Conservation (phyloP, 2,329 filamentous ascomycete genomes). For the Gaeumannomyces tritici region DNA sequence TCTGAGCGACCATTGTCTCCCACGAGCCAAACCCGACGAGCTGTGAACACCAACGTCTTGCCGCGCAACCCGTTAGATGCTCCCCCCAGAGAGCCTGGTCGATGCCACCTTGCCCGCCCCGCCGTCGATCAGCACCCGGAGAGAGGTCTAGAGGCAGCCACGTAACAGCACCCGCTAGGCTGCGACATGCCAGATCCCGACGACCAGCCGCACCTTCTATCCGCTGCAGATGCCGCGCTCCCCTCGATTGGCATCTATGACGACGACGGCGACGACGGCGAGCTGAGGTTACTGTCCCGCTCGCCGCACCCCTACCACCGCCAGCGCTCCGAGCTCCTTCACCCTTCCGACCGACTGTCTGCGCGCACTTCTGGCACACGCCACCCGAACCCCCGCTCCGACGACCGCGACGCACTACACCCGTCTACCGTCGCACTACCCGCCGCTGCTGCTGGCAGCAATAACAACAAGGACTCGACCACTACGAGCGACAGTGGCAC, state of each 20-base stretch:
- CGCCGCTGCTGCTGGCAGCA: not conserved
- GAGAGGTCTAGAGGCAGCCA: not conserved
- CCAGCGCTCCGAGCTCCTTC: constrained; percentile 44
- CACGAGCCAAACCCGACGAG: no score
- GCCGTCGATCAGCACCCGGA: not conserved
- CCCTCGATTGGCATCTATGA: constrained; percentile 3
- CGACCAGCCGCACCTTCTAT: not conserved
- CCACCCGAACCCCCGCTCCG: not conserved
- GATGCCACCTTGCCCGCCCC: not conserved
- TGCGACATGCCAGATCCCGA: constrained; percentile 1
- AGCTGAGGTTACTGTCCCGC: constrained; percentile 42
- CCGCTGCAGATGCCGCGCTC: not conserved
- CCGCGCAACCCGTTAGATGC: not conserved
- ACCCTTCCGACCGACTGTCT: constrained; percentile 33
- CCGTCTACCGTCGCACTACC: not conserved
- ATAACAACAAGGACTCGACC: constrained; percentile 39
- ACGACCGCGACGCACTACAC: not conserved
- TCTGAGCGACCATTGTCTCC: not conserved
- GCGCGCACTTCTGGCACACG: constrained; percentile 5
- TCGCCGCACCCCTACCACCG: constrained; percentile 62
- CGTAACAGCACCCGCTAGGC: not conserved
- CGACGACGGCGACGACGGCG: constrained; percentile 11
- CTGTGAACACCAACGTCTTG: no score
- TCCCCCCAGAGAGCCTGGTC: not conserved
- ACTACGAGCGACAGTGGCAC: constrained; percentile 82